Base-by-base conservation (phyloP, 2,329 filamentous ascomycete species). In the Talaromyces piceae region DNA sequence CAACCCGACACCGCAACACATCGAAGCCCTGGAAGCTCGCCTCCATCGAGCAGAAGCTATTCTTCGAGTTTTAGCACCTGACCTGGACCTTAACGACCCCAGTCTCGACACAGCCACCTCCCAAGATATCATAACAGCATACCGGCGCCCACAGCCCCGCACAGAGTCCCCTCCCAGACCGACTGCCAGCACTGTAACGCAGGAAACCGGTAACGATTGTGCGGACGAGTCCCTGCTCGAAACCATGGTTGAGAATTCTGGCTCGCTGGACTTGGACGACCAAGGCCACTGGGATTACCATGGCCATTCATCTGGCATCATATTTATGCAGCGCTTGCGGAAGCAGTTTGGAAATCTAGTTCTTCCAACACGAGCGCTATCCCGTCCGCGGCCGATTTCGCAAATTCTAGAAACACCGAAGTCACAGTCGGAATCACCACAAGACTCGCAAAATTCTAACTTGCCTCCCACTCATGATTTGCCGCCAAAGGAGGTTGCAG, bases 231-330 rank as follows among this genome's bases (percentile, higher is more conserved):
- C 81, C 9, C 81, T 91, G 57, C 75, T 98, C 23, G 84, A 91
- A 63, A 95, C 91, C 25, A 97, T 98, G 91, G 90, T 97, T 52
- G 87, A 91, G 64, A 88, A 88, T 39, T 89, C 91, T 2, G 93
- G 91, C 30, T 87, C 91, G 64, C 77, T 98, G 16, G 91, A 97
- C 62, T 77, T 97, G 28, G 90, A 95, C 61, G 91, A 97, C 59
- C 83, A 84, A 60, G 91, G 91, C 39, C 83, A 93, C 60, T 95
- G 90, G 83, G 91, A 97, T 68, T 98, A 95, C 62, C 89, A 95
- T 63, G 93, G 93, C 45, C 87, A 88, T 57, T 96, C 91, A 0
- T 97, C 93, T 0, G 91, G 91, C 2, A 80, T 91, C 41, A 88
- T 91, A 56, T 98, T 96, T 66, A 79, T 96, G 59, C 81, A 83